phyloP scores from a whole-genome alignment of 768 basidiomycete species.

The Udeniomyces megalosporus region DNA sequence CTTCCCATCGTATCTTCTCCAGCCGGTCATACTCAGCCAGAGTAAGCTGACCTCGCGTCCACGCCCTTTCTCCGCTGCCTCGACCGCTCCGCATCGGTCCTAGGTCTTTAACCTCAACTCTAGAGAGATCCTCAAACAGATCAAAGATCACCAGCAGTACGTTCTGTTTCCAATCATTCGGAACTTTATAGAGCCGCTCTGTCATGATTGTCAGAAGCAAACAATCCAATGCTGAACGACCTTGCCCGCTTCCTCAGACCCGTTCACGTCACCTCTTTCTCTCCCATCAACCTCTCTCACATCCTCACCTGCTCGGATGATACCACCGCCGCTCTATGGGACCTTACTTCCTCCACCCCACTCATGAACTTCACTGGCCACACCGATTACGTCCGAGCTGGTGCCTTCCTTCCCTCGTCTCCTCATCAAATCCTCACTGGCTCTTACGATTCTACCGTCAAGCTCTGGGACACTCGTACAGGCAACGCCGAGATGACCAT shows the following conservation, averaged over 20 bases:
- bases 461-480: conserved; percentile 71
- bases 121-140: conserved; percentile 76
- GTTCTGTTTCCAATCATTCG: conserved; percentile 20
- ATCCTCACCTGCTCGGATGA: conserved; percentile 92
- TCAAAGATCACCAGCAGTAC: conserved; percentile 79
- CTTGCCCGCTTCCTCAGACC: conserved; percentile 34
- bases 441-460: conserved; percentile 82
- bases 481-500: conserved; percentile 48
- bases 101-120: conserved; percentile 87
- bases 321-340: conserved; percentile 84
- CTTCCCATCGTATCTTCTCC: not conserved
- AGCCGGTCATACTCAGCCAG: not conserved
- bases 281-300: conserved; percentile 53
- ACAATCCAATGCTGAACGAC: not conserved
- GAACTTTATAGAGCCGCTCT: too few relatives aligned
- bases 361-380: conserved; percentile 68
- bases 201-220: too few relatives aligned
- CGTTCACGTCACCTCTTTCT: conserved; percentile 88
- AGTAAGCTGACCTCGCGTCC: too few relatives aligned
- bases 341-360: conserved; percentile 44
- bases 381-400: conserved; percentile 90
- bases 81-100: not conserved
- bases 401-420: conserved; percentile 64
- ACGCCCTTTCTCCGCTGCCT: too few relatives aligned
- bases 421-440: conserved; percentile 77